phyloP scores from a whole-genome alignment of 2,329 filamentous ascomycete species.

The Simplicillium sp. region DNA sequence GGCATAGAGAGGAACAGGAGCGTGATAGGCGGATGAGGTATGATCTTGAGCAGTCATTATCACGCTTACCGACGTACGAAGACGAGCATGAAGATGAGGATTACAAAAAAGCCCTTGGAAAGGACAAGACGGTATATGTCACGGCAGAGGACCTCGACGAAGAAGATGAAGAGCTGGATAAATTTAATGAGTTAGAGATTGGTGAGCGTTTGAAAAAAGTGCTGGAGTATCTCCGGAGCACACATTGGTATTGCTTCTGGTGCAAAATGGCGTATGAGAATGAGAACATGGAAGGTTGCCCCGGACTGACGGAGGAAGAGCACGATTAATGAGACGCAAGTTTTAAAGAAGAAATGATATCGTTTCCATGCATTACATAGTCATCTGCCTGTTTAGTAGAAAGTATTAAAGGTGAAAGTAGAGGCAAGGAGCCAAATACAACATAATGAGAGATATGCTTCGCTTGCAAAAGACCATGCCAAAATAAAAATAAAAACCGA shows the following conservation, averaged over 20 bases:
- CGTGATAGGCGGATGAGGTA: slow-evolving; percentile 55
- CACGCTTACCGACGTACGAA: slow-evolving; percentile 57
- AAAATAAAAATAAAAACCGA: too few relatives aligned
- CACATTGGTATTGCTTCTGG: slow-evolving; percentile 87
- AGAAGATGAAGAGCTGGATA: slow-evolving; percentile 71
- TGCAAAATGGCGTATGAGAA: slow-evolving; percentile 80
- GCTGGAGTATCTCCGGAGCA: slow-evolving; percentile 59
- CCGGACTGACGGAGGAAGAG: slow-evolving; percentile 79
- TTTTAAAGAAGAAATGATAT: too few relatives aligned
- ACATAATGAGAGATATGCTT: too few relatives aligned
- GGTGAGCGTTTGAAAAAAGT: slow-evolving; percentile 58
- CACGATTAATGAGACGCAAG: slow-evolving; percentile 34
- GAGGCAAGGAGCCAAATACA: too few relatives aligned
- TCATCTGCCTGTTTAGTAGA: too few relatives aligned
- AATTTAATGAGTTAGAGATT: slow-evolving; percentile 62
- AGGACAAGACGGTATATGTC: slow-evolving; percentile 42
- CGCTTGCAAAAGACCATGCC: too few relatives aligned
- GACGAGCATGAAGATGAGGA: slow-evolving; percentile 62
- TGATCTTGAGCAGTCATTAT: slow-evolving; percentile 56
- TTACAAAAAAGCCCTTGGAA: slow-evolving; percentile 60
- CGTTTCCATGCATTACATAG: too few relatives aligned
- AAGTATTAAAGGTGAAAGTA: too few relatives aligned
- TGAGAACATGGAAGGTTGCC: slow-evolving; percentile 73
- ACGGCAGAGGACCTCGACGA: slow-evolving; percentile 63
- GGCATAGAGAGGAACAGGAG: slow-evolving; percentile 60